Evolutionary conservation across 2,329 filamentous ascomycete species (phyloP).

Genomic region (Aspergillus pseudonomiae): DNA sequence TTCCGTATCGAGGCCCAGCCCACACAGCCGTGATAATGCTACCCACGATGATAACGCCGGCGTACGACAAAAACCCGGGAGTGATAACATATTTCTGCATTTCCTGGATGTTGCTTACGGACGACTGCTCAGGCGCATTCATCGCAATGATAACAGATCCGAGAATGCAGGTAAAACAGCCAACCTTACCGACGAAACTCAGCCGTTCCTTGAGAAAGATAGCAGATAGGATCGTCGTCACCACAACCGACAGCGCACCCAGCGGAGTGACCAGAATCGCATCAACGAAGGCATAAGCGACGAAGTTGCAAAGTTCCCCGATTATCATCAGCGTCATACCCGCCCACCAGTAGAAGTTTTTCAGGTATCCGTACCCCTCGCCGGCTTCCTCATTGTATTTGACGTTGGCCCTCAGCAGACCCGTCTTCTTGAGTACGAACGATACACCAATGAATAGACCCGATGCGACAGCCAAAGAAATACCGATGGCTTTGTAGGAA

Average conservation of each 20-base stretch:
- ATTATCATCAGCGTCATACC: slow-evolving; percentile 98
- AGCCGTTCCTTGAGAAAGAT: slow-evolving; percentile 95
- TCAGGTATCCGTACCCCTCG: slow-evolving; percentile 95
- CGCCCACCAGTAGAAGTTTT: slow-evolving; percentile 91
- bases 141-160: slow-evolving; percentile 92
- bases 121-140: slow-evolving; percentile 85
- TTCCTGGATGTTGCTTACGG: slow-evolving; percentile 84
- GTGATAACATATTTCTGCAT: slow-evolving; percentile 87
- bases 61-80: slow-evolving; percentile 83
- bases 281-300: slow-evolving; percentile 95
- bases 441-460: slow-evolving; percentile 92
- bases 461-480: slow-evolving; percentile 81
- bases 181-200: slow-evolving; percentile 93
- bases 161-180: slow-evolving; percentile 92
- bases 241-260: slow-evolving; percentile 87
- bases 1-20: slow-evolving; percentile 84
- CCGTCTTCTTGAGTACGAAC: slow-evolving; percentile 94
- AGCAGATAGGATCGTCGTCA: slow-evolving; percentile 86
- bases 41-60: slow-evolving; percentile 78
- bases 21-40: slow-evolving; percentile 74
- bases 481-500: slow-evolving; percentile 82
- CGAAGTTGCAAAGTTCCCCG: slow-evolving; percentile 95
- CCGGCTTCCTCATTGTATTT: slow-evolving; percentile 96
- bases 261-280: slow-evolving; percentile 93
- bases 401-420: slow-evolving; percentile 85